Evolutionary conservation across 768 basidiomycete genomes (phyloP).

Genomic region (Gelatoporia subvermispora): DNA sequence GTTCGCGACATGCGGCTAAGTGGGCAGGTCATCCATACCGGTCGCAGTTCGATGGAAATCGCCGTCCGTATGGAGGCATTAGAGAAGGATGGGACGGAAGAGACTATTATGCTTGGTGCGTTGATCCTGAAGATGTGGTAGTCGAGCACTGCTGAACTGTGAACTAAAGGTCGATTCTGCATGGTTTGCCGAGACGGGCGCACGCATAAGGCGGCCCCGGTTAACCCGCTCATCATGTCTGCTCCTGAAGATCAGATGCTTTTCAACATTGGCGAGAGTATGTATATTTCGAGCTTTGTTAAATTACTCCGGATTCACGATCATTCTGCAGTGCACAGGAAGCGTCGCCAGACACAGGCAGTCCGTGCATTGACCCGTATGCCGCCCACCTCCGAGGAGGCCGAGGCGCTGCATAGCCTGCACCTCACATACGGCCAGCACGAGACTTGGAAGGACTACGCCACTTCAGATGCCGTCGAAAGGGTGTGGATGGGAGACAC

Average conservation of each 20-base stretch:
- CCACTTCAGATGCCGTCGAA: constrained; percentile 29
- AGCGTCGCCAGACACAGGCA: constrained; percentile 46
- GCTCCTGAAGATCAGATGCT: constrained; percentile 61
- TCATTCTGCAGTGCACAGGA: constrained; percentile 49
- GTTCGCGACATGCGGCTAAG: constrained; percentile 66
- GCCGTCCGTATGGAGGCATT: constrained; percentile 78
- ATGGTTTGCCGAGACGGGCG: constrained; percentile 80
- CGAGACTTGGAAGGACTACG: constrained; percentile 15
- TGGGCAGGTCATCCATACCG: constrained; percentile 79
- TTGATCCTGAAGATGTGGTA: background rate
- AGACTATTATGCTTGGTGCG: constrained; percentile 65
- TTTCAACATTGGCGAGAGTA: constrained; percentile 65
- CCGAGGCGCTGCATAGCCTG: constrained; percentile 60
- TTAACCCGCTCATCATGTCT: constrained; percentile 57
- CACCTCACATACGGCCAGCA: constrained; percentile 57
- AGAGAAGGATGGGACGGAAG: constrained; percentile 39
- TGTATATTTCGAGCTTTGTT: constrained; percentile 13
- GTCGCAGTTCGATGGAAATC: constrained; percentile 78
- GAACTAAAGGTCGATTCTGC: constrained; percentile 69
- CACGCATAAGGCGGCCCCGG: constrained; percentile 57
- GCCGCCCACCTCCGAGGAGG: constrained; percentile 70
- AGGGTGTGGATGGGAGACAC: constrained; percentile 77
- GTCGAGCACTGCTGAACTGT: background rate
- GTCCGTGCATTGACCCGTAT: constrained; percentile 62
- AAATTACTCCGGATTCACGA: background rate